A percentile compares a stretch with the other conserved stretches of the same genome.
Conservation (phyloP, 1,284 basidiomycete species). For the Cryptococcus sp. region DNA sequence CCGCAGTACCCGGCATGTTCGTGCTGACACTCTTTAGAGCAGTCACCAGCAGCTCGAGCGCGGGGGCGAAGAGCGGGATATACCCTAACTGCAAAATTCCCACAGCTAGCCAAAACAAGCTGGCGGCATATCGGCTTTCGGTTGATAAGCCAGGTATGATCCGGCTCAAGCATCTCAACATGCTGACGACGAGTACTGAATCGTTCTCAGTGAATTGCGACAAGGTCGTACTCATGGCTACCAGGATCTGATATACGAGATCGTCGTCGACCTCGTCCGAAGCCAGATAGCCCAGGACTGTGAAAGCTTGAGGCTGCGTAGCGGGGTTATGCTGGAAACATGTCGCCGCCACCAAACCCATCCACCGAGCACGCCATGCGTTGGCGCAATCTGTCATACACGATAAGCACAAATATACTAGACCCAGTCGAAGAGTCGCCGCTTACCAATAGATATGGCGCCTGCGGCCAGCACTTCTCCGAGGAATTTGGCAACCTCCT, state of each 20-base stretch:
- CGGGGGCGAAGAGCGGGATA: slow-evolving; percentile 67
- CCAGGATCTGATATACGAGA: slow-evolving; percentile 51
- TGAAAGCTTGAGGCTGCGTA: slow-evolving; percentile 85
- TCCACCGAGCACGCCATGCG: slow-evolving; percentile 90
- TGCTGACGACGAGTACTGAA: slow-evolving; percentile 67
- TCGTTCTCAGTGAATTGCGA: slow-evolving; percentile 43
- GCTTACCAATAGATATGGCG: slow-evolving; percentile 68
- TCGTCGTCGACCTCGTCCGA: slow-evolving; percentile 66
- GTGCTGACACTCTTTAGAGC: slow-evolving; percentile 50
- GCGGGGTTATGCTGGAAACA: slow-evolving; percentile 91
- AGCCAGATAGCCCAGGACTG: slow-evolving; percentile 78
- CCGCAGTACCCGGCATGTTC: slow-evolving; percentile 56
- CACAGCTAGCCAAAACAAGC: slow-evolving; percentile 82
- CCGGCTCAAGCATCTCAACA: slow-evolving; percentile 79
- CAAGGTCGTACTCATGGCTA: slow-evolving; percentile 58
- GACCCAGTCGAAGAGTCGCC: background rate
- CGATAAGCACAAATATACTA: background rate
- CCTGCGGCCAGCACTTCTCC: slow-evolving; percentile 66
- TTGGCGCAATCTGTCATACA: slow-evolving; percentile 72
- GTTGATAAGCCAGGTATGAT: slow-evolving; percentile 69
- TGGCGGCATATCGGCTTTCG: slow-evolving; percentile 70
- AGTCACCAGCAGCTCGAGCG: slow-evolving; percentile 65
- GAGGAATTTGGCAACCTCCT: slow-evolving; percentile 67
- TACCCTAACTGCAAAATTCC: slow-evolving; percentile 75
- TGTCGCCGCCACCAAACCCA: slow-evolving; percentile 85